Conservation (phyloP, 2,329 filamentous ascomycete genomes). For the Coleophoma cylindrospora region DNA sequence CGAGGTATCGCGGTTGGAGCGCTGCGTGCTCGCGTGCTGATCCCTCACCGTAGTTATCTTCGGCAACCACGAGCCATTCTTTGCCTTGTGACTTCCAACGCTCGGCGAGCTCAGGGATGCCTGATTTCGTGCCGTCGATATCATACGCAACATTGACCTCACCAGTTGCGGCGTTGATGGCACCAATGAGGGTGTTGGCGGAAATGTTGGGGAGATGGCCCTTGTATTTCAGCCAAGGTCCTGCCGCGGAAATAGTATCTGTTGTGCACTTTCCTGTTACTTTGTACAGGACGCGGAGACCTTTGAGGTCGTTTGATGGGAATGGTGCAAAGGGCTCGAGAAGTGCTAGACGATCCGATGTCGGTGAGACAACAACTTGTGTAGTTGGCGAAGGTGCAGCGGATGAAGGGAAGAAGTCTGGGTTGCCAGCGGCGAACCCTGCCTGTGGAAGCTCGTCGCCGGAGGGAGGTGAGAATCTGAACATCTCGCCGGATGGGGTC, state of each 20-base stretch:
- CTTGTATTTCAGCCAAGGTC: constrained; percentile 99
- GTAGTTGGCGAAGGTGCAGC: constrained; percentile 67
- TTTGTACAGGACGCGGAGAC: constrained; percentile 87
- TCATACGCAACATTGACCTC: constrained; percentile 94
- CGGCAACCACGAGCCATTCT: constrained; percentile 91
- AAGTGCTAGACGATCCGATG: constrained; percentile 84
- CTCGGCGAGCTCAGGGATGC: constrained; percentile 83
- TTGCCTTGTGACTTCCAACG: constrained; percentile 72
- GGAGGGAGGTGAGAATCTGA: constrained; percentile 77
- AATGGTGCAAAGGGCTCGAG: constrained; percentile 89
- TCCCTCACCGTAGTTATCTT: constrained; percentile 96
- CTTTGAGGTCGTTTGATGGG: constrained; percentile 67
- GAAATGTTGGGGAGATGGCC: constrained; percentile 97
- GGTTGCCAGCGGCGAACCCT: constrained; percentile 74
- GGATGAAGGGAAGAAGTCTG: constrained; percentile 66
- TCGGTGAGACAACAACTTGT: constrained; percentile 73
- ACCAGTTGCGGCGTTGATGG: constrained; percentile 84
- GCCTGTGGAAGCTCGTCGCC: constrained; percentile 59
- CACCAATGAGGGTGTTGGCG: constrained; percentile 95
- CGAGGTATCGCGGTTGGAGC: constrained; percentile 85
- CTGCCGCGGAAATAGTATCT: constrained; percentile 95
- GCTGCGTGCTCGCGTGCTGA: constrained; percentile 87
- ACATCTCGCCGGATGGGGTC: constrained; percentile 73
- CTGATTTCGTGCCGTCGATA: constrained; percentile 64
- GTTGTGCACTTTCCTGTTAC: constrained; percentile 97